Percentiles rank a stretch among this genome's conserved stretches.
Evolutionary conservation across 129 eudicot genomes (phyloP).

Genomic region (Pittosporum tobira): DNA sequence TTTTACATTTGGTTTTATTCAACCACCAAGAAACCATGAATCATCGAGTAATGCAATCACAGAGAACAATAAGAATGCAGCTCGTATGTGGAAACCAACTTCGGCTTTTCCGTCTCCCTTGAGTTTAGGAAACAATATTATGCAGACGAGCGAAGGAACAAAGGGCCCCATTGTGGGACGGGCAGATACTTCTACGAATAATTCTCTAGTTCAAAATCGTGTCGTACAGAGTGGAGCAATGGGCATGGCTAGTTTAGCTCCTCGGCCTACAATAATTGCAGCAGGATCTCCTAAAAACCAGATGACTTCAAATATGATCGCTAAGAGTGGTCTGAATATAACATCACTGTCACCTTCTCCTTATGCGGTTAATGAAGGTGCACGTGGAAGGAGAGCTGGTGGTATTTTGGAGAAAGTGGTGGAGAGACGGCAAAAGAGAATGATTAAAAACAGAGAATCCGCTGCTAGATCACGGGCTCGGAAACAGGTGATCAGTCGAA

Average conservation of each 20-base stretch:
- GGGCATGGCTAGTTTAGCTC: slow-evolving; percentile 22
- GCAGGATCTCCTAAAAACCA: slow-evolving; percentile 42
- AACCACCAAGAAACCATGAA: slow-evolving; percentile 35
- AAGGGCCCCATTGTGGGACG: slow-evolving; percentile 29
- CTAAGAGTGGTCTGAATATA: slow-evolving; percentile 37
- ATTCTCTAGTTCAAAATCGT: slow-evolving; percentile 27
- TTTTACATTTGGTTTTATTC: slow-evolving; percentile 48
- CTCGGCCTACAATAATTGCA: slow-evolving; percentile 19
- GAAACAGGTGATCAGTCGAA: slow-evolving; percentile 53
- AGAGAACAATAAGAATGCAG: slow-evolving; percentile 14
- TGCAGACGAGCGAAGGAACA: slow-evolving; percentile 35
- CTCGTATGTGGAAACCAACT: slow-evolving; percentile 26
- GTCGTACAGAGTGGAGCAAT: slow-evolving; percentile 34
- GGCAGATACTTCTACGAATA: slow-evolving; percentile 26
- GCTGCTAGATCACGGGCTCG: slow-evolving; percentile 94
- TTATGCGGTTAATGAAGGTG: slow-evolving; percentile 40
- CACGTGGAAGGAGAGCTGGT: slow-evolving; percentile 41
- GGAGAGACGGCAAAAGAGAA: slow-evolving; percentile 84
- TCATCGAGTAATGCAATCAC: slow-evolving; percentile 26
- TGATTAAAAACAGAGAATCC: slow-evolving; percentile 92
- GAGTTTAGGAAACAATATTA: slow-evolving; percentile 23
- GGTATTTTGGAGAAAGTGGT: slow-evolving; percentile 67
- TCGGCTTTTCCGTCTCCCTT: slow-evolving; percentile 50
- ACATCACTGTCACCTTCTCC: slow-evolving; percentile 53
- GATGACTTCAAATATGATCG: slow-evolving; percentile 26